Conservation (phyloP, 106 monocot genomes). For the Xerophyta viscosa region DNA sequence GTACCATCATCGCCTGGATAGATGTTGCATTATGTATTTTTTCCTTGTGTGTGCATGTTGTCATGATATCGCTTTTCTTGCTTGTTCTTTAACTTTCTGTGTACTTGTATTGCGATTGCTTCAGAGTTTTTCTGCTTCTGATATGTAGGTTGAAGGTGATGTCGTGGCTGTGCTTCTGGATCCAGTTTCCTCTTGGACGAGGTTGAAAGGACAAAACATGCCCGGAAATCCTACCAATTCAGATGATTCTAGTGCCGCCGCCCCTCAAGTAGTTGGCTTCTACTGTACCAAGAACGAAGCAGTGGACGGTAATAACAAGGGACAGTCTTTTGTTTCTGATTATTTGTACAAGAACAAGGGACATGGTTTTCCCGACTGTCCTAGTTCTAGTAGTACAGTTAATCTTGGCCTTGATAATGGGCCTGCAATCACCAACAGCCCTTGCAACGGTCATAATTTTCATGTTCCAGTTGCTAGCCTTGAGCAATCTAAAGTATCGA, state of each 20-base stretch:
- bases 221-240: constrained; percentile 9
- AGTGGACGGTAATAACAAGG: neutral
- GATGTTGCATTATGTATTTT: too few relatives aligned
- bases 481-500: constrained; percentile 9
- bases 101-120: too few relatives aligned
- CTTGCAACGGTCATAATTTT: constrained; percentile 7
- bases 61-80: too few relatives aligned
- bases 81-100: too few relatives aligned
- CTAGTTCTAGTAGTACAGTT: constrained; percentile 8
- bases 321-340: neutral
- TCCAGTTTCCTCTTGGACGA: constrained; percentile 64
- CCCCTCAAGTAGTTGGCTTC: constrained; percentile 15
- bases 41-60: too few relatives aligned
- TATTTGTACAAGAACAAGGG: neutral
- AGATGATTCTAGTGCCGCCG: constrained; percentile 11
- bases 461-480: neutral
- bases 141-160: constrained; percentile 91
- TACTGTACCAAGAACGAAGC: constrained; percentile 11
- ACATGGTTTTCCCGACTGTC: neutral
- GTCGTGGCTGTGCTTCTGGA: constrained; percentile 78
- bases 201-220: constrained; percentile 42
- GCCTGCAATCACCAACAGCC: neutral
- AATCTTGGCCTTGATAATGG: constrained; percentile 11
- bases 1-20: too few relatives aligned
- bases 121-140: too few relatives aligned